phyloP scores from a whole-genome alignment of 768 basidiomycete species.

The Saitozyma sp. region DNA sequence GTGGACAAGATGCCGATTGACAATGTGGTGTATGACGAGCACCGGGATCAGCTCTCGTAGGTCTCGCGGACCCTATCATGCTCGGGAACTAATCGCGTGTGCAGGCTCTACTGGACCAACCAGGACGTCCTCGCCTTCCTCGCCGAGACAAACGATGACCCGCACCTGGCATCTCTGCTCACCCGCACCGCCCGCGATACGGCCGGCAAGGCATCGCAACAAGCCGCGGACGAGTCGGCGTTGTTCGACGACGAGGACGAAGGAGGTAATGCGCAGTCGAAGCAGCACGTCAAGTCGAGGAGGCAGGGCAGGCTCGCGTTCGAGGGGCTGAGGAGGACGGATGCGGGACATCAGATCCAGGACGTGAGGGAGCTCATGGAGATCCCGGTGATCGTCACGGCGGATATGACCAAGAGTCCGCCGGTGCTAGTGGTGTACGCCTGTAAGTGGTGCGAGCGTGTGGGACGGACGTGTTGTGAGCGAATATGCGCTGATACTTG shows the following conservation, averaged over 20 bases:
- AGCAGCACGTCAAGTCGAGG: slow-evolving; percentile 74
- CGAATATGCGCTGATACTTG: too few species aligned
- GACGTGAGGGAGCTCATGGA: slow-evolving; percentile 91
- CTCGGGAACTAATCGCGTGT: neutral
- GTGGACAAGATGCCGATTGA: slow-evolving; percentile 99
- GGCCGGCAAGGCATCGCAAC: slow-evolving; percentile 51
- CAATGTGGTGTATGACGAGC: slow-evolving; percentile 97
- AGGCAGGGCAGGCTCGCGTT: slow-evolving; percentile 68
- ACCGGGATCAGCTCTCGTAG: slow-evolving; percentile 70
- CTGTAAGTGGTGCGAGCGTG: slow-evolving; percentile 21
- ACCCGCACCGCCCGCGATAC: too few species aligned
- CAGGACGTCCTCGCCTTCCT: slow-evolving; percentile 93
- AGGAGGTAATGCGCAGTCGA: slow-evolving; percentile 59
- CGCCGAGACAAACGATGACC: slow-evolving; percentile 92
- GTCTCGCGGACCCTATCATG: slow-evolving; percentile 7
- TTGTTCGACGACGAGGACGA: slow-evolving; percentile 55
- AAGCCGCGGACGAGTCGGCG: slow-evolving; percentile 55
- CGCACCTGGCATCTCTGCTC: slow-evolving; percentile 63
- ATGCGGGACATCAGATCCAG: slow-evolving; percentile 82
- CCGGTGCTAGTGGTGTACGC: slow-evolving; percentile 96
- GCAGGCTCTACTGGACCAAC: slow-evolving; percentile 90
- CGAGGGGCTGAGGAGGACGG: slow-evolving; percentile 72
- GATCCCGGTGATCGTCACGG: slow-evolving; percentile 91
- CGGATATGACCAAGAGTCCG: slow-evolving; percentile 91
- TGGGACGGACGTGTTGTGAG: neutral